Base-by-base conservation (phyloP, 495 filamentous ascomycete genomes). In the Aspergillus heteromorphus region DNA sequence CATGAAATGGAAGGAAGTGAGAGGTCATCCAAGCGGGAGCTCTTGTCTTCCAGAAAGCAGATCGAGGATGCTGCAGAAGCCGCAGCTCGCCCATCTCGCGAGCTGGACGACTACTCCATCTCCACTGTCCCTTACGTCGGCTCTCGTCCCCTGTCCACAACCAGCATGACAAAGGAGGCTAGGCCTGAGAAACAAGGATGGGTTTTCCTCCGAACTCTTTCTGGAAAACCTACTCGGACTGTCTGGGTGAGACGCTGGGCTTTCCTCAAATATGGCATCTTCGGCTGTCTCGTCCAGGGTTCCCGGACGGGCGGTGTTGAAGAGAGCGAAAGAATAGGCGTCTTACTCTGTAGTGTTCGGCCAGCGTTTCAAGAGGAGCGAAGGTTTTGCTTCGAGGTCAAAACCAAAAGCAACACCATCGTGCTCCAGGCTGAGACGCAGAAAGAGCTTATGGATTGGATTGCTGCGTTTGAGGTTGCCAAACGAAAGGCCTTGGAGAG, bases 351-450 rank as follows among this genome's bases (percentile, higher is more conserved):
- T 64, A 95, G 87, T 63, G 86, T 92, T 48, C 87, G 92, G 55
- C 89, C 90, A 8, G 92, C 92, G 3, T 87, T 92, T 38, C 86
- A 91, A 60, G 93, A 98, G 66, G 93, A 98, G 59, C 83, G 93
- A 31, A 80, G 95, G 25, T 97, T 97, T 67, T 96, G 95, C 65
- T 98, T 97, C 63, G 95, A 97, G 70, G 91, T 98, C 60, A 98
- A 97, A 77, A 98, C 93, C 13, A 98, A 97, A 67, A 95, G 92
- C 62, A 88, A 86, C 61, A 91, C 83, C 45, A 84, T 96, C 40
- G 71, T 96, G 51, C 75, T 98, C 23, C 93, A 98, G 70, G 89
- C 93, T 5, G 95, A 97, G 65, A 95, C 90, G 0, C 93, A 97
- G 62, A 73, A 78, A 45, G 89, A 97, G 61, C 75, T 98, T 19